phyloP scores from a whole-genome alignment of 139 green algal species.

The Eudorina sp. region DNA sequence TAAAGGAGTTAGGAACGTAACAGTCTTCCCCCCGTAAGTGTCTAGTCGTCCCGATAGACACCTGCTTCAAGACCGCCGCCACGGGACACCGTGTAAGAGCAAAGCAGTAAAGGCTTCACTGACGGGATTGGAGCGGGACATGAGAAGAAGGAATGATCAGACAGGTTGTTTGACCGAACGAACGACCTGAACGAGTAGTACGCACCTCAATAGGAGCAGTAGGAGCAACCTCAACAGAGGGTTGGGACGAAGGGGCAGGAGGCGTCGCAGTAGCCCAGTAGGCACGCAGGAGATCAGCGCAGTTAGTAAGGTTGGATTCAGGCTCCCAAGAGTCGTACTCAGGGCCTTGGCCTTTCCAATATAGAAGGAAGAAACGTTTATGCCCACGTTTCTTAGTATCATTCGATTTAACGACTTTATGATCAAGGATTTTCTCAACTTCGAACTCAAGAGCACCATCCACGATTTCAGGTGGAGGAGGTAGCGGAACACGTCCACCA shows the following conservation, averaged over 20 bases:
- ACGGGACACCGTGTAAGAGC: not conserved
- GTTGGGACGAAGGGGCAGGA: not conserved
- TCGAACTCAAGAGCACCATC: not conserved
- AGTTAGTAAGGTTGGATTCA: constrained; percentile 1
- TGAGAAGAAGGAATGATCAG: not conserved
- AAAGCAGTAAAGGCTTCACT: not conserved
- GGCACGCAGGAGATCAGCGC: not conserved
- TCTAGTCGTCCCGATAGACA: too few relatives aligned
- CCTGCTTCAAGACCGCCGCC: too few relatives aligned
- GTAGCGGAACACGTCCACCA: not conserved
- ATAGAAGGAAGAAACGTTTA: not conserved
- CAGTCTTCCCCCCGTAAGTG: too few relatives aligned
- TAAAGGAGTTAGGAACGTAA: too few relatives aligned
- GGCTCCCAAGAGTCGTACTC: constrained; percentile 14
- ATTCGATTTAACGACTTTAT: not conserved
- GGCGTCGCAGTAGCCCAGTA: not conserved
- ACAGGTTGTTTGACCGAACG: too few relatives aligned
- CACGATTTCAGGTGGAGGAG: not conserved
- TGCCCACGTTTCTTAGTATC: not conserved
- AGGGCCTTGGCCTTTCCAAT: not conserved
- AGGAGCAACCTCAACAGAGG: not conserved
- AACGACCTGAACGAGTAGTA: not conserved
- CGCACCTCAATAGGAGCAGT: not conserved
- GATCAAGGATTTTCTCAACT: not conserved
- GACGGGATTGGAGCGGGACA: not conserved